A percentile compares a stretch with the other conserved stretches of the same genome.
Conservation (phyloP, 2,329 filamentous ascomycete species). For the Talaromyces rugulosus region DNA sequence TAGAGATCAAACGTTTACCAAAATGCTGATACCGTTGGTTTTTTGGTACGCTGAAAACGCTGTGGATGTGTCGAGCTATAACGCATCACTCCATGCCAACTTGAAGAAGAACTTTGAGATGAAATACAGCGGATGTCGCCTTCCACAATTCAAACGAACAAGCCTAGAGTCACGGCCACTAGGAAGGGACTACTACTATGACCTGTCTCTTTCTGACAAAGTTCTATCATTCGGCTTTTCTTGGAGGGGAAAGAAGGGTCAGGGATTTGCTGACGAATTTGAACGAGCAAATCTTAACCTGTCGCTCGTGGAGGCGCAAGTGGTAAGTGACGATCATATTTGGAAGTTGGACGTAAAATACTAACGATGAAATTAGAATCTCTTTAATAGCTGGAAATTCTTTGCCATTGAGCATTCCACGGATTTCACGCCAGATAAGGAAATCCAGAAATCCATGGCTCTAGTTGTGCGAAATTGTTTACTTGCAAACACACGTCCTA, state of each 20-base stretch:
- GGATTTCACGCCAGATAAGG: slow-evolving; percentile 49
- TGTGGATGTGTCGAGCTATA: slow-evolving; percentile 76
- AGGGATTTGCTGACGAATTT: slow-evolving; percentile 79
- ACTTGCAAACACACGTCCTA: slow-evolving; percentile 66
- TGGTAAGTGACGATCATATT: slow-evolving; percentile 50
- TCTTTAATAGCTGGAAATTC: slow-evolving; percentile 87
- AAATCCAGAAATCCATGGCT: slow-evolving; percentile 65
- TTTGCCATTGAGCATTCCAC: slow-evolving; percentile 78
- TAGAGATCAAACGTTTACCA: slow-evolving; percentile 63
- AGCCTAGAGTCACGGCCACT: slow-evolving; percentile 61
- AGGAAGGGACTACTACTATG: slow-evolving; percentile 79
- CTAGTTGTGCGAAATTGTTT: slow-evolving; percentile 75
- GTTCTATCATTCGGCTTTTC: slow-evolving; percentile 73
- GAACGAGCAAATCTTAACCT: slow-evolving; percentile 84
- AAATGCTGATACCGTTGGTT: slow-evolving; percentile 68
- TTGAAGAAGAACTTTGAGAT: slow-evolving; percentile 78
- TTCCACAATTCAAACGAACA: slow-evolving; percentile 79
- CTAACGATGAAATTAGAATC: slow-evolving; percentile 47
- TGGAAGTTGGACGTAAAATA: slow-evolving; percentile 20
- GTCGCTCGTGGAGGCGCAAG: slow-evolving; percentile 86
- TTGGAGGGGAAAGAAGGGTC: slow-evolving; percentile 64
- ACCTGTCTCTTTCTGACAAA: slow-evolving; percentile 67
- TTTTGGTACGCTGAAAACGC: slow-evolving; percentile 77
- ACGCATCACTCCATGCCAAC: slow-evolving; percentile 79
- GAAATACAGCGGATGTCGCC: slow-evolving; percentile 67